These are phyloP conservation scores for Pythium sp. DNA, from an alignment of 352 stramenopile species.

Conservation along the genomic window DNA sequence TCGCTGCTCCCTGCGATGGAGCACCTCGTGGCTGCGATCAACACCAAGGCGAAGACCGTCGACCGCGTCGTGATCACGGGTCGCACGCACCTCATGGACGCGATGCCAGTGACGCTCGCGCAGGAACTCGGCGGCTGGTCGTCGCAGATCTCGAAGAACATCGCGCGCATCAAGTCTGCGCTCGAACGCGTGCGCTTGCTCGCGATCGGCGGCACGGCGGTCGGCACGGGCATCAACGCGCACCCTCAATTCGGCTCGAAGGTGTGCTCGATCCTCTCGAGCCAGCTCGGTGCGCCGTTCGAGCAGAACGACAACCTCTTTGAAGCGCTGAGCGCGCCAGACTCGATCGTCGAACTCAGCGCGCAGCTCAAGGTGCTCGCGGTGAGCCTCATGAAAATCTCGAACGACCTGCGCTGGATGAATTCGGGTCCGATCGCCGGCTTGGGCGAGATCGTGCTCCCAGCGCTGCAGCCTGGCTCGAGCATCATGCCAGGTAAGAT, in stretches of 20 bases:
- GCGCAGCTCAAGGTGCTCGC: slow-evolving; percentile 90
- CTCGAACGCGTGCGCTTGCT: slow-evolving; percentile 46
- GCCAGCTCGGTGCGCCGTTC: slow-evolving; percentile 35
- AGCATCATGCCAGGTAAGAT: slow-evolving; percentile 98
- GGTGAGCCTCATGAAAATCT: slow-evolving; percentile 93
- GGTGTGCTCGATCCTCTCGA: slow-evolving; percentile 39
- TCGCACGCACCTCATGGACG: slow-evolving; percentile 77
- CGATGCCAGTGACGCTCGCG: slow-evolving; percentile 51
- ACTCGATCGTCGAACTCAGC: slow-evolving; percentile 92
- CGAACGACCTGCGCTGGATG: slow-evolving; percentile 92
- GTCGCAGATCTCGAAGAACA: slow-evolving; percentile 52
- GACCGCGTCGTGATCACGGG: slow-evolving; percentile 53
- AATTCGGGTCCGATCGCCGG: slow-evolving; percentile 92
- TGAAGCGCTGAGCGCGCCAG: slow-evolving; percentile 91
- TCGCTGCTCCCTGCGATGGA: slow-evolving; percentile 63
- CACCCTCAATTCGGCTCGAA: slow-evolving; percentile 42
- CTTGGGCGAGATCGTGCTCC: slow-evolving; percentile 89
- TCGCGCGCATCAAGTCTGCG: slow-evolving; percentile 43
- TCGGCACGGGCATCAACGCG: slow-evolving; percentile 65
- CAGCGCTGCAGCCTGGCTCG: slow-evolving; percentile 90
- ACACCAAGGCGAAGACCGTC: slow-evolving; percentile 35
- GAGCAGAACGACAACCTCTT: slow-evolving; percentile 56
- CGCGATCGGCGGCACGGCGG: slow-evolving; percentile 55
- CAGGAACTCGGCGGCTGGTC: slow-evolving; percentile 51
- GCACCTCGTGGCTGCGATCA: slow-evolving; percentile 34